A percentile compares a stretch with the other conserved stretches of the same genome.
Conservation (phyloP, 116 monocot genomes). For the Zostera marina region DNA sequence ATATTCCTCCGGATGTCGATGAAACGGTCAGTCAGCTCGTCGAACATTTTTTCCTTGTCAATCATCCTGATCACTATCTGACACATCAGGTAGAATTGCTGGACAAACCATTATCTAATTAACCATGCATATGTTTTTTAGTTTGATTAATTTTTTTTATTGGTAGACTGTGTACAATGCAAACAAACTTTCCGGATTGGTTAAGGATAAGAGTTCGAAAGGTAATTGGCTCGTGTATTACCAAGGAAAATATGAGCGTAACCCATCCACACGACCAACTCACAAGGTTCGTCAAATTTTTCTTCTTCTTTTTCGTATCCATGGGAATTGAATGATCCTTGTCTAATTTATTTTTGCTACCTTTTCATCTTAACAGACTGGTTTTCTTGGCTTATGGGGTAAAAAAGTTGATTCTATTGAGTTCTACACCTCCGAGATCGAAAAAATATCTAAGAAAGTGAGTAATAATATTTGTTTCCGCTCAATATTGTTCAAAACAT, state of each 20-base stretch:
- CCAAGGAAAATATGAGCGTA: constrained; percentile 51
- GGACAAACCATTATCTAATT: not conserved
- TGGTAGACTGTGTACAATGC: constrained; percentile 62
- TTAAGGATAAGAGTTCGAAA: constrained; percentile 39
- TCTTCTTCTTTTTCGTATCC: too few relatives aligned
- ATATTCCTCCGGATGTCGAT: constrained; percentile 74
- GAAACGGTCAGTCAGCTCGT: constrained; percentile 74
- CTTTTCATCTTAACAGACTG: constrained; percentile 23
- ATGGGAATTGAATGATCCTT: too few relatives aligned
- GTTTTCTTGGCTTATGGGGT: constrained; percentile 61
- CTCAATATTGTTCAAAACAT: not conserved
- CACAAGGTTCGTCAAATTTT: constrained; percentile 22
- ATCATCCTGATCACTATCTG: constrained; percentile 72
- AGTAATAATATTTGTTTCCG: constrained; percentile 3
- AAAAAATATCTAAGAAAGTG: constrained; percentile 47
- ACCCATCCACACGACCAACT: constrained; percentile 45
- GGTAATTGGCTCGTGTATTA: constrained; percentile 62
- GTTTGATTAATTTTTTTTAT: not conserved
- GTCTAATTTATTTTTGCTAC: too few relatives aligned
- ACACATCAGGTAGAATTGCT: constrained; percentile 50
- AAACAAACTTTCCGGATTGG: constrained; percentile 50
- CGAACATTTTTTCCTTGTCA: constrained; percentile 41
- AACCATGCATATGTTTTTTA: too few relatives aligned
- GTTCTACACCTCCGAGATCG: constrained; percentile 47
- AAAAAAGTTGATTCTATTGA: constrained; percentile 60